Conservation (phyloP, 2,329 filamentous ascomycete species). For the Cordyceps militaris region DNA sequence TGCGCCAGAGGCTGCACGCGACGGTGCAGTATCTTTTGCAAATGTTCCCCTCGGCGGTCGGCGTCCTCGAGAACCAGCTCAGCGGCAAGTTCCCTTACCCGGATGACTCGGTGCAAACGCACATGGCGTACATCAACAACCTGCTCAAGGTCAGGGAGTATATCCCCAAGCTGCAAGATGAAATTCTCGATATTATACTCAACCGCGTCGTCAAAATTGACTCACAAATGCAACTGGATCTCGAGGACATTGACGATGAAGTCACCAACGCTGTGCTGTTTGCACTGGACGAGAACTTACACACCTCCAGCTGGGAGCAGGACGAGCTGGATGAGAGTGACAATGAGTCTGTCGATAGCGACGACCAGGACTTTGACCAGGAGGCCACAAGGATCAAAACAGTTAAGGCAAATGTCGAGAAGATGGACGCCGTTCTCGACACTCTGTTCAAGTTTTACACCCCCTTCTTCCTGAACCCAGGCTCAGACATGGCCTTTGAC, state of each 20-base stretch:
- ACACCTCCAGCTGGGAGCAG: conserved; percentile 37
- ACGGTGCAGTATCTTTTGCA: conserved; percentile 69
- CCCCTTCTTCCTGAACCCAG: conserved; percentile 61
- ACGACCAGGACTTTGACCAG: conserved; percentile 59
- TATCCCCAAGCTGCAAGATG: conserved; percentile 66
- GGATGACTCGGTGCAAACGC: conserved; percentile 68
- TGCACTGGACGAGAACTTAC: conserved; percentile 30
- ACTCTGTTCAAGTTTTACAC: conserved; percentile 79
- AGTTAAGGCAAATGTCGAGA: conserved; percentile 75
- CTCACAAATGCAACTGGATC: conserved; percentile 86
- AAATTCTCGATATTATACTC: conserved; percentile 76
- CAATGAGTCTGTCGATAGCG: conserved; percentile 62
- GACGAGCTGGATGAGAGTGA: conserved; percentile 51
- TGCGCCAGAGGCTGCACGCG: conserved; percentile 68
- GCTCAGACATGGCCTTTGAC: conserved; percentile 60
- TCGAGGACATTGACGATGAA: conserved; percentile 89
- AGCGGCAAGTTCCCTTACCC: conserved; percentile 66
- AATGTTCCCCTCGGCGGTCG: conserved; percentile 72
- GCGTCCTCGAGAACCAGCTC: conserved; percentile 61
- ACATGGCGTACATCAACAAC: conserved; percentile 84
- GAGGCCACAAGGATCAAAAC: conserved; percentile 58
- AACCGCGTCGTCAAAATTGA: conserved; percentile 89
- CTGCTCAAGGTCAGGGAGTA: conserved; percentile 72
- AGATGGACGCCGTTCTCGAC: conserved; percentile 86
- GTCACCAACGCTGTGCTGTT: conserved; percentile 66